Base-by-base conservation (phyloP, 1,284 basidiomycete species). In the Ceratobasidium sp. region DNA sequence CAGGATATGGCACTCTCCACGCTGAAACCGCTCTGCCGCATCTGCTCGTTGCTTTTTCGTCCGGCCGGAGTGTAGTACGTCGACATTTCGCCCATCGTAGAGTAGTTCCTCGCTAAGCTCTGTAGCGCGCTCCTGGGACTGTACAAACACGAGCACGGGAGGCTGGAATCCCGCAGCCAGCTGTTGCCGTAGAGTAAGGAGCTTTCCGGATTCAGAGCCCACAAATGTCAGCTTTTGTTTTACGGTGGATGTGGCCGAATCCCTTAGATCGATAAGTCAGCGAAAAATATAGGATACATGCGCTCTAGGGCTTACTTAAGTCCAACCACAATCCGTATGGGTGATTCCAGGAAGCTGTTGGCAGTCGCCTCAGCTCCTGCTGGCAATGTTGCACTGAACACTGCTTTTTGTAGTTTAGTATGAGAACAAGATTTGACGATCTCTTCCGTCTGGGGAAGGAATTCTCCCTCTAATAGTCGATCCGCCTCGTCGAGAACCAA, bases 341-440 rank as follows among this genome's bases (percentile, higher is more conserved):
- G 94, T 77, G 95, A 88, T 9, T 86, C 86, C 67, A 99, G 87
- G 86, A 97, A 94, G 22, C 87, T 88, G 87, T 95, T 91, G 0
- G 95, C 95, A 48, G 97, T 85, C 80, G 93, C 93, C 82, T 99
- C 97, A 0, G 90, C 93, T 11, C 91, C 90, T 5, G 95, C 91
- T 15, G 97, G 97, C 65, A 99, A 89, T 0, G 97, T 99, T 0
- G 97, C 97, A 76, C 94, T 97, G 82, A 99, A 95, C 44, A 98
- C 90, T 0, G 94, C 93, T 80, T 97, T 99, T 81, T 96, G 95
- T 0, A 96, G 79, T 0, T 86, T 80, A 0, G 89, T 83, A 81
- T 93, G 86, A 0, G 90, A 90, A 81, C 96, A 98, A n/a, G 93
- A 89, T 2, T 89, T 88, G 11, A 98, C 84, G 74, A 99, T 91